Conservation (phyloP, 495 filamentous ascomycete species). For the Aspergillus conjunctus region DNA sequence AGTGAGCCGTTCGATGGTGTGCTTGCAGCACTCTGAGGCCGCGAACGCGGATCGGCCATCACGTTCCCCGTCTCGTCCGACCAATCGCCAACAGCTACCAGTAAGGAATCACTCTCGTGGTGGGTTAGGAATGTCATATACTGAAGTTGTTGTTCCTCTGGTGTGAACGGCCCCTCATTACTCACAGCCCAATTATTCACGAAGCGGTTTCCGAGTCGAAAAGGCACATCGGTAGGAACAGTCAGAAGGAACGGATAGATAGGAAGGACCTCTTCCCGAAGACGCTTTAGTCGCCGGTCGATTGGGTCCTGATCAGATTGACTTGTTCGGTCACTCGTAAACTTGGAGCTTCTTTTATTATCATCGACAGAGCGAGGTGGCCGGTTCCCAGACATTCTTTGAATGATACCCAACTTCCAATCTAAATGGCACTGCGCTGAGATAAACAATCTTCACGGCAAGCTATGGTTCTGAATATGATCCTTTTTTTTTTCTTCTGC, state of each 20-base stretch:
- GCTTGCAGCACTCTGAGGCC: slow-evolving; percentile 38
- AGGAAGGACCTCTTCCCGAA: slow-evolving; percentile 51
- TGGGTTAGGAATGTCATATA: slow-evolving; percentile 58
- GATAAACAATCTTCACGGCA: slow-evolving; percentile 5
- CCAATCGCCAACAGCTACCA: slow-evolving; percentile 55
- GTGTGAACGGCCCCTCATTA: slow-evolving; percentile 48
- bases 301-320: slow-evolving; percentile 37
- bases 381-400: slow-evolving; percentile 50
- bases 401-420: slow-evolving; percentile 8
- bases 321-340: slow-evolving; percentile 24
- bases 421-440: background rate
- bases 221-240: slow-evolving; percentile 48
- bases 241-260: slow-evolving; percentile 52
- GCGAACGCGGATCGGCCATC: slow-evolving; percentile 43
- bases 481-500: background rate
- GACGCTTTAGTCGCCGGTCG: slow-evolving; percentile 44
- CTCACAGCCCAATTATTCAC: slow-evolving; percentile 54
- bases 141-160: slow-evolving; percentile 54
- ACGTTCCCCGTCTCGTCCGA: slow-evolving; percentile 52
- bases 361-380: slow-evolving; percentile 34
- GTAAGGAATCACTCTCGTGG: slow-evolving; percentile 47
- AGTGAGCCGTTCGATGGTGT: slow-evolving; percentile 32
- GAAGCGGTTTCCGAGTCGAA: slow-evolving; percentile 41
- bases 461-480: background rate
- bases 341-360: slow-evolving; percentile 31